Evolutionary conservation across 1,284 basidiomycete species (phyloP).

Genomic region (Peniophora sp.): DNA sequence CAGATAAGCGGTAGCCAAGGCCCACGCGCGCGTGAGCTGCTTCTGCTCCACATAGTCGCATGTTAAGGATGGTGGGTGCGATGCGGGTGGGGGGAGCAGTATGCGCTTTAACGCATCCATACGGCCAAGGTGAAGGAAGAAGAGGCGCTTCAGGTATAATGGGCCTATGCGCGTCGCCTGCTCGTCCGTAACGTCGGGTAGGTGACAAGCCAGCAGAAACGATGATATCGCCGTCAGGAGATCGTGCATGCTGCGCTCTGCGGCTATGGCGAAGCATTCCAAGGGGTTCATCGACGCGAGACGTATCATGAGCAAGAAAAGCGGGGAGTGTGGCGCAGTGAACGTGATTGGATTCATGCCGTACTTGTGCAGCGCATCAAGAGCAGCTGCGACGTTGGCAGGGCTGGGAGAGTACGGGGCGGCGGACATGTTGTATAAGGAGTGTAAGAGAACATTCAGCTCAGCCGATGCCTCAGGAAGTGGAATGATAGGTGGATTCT

Average conservation of each 20-base stretch:
- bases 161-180: constrained; percentile 26
- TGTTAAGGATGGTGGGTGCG: constrained; percentile 19
- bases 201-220: constrained; percentile 25
- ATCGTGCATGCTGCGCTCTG: constrained; percentile 21
- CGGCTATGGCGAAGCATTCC: constrained; percentile 29
- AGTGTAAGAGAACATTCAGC: constrained; percentile 28
- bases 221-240: constrained; percentile 27
- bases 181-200: constrained; percentile 25
- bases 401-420: constrained; percentile 20
- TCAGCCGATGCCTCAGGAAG: constrained; percentile 23
- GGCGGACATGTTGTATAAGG: constrained; percentile 23
- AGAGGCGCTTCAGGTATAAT: constrained; percentile 30
- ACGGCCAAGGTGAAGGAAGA: constrained; percentile 30
- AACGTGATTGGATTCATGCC: constrained; percentile 17
- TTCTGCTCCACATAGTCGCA: constrained; percentile 22
- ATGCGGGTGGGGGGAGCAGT: constrained; percentile 23
- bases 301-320: constrained; percentile 22
- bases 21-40: constrained; percentile 24
- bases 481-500: constrained; percentile 18
- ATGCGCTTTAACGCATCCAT: constrained; percentile 26
- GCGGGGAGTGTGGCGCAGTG: constrained; percentile 15
- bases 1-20: constrained; percentile 25
- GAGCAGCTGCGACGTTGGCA: constrained; percentile 17
- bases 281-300: constrained; percentile 23
- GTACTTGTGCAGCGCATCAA: constrained; percentile 20